Percentiles rank a stretch among this genome's conserved stretches.
These are phyloP conservation scores for Diutina rugosa DNA, from an alignment of 1,139 yeast genomes.

Conservation along the genomic window DNA sequence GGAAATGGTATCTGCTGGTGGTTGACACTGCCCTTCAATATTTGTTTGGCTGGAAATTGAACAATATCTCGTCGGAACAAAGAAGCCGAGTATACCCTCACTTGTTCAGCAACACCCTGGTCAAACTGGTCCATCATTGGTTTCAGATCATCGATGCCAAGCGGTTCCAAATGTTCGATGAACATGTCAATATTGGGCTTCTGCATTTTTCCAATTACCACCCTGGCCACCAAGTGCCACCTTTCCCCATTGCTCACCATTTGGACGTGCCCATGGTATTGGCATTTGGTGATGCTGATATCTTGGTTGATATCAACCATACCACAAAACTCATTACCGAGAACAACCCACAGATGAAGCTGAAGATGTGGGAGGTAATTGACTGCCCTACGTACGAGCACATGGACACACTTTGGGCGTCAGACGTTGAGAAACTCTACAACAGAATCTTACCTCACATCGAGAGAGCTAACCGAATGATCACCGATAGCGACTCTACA, in stretches of 20 bases:
- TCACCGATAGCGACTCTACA: neutral
- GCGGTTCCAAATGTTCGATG: conserved; percentile 37
- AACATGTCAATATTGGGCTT: conserved; percentile 15
- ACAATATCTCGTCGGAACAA: conserved; percentile 20
- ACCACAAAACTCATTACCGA: conserved; percentile 7
- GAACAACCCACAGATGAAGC: conserved; percentile 12
- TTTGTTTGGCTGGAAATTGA: conserved; percentile 30
- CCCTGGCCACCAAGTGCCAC: conserved; percentile 37
- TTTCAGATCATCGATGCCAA: conserved; percentile 29
- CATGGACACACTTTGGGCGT: conserved; percentile 25
- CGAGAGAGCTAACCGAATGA: neutral
- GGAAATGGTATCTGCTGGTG: conserved; percentile 22
- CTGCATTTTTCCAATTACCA: conserved; percentile 4
- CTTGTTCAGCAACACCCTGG: conserved; percentile 34
- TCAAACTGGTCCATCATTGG: conserved; percentile 35
- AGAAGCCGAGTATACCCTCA: conserved; percentile 31
- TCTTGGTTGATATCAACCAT: conserved; percentile 26
- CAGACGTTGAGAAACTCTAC: conserved; percentile 9
- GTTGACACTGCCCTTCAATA: conserved; percentile 21
- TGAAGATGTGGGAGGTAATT: conserved; percentile 10
- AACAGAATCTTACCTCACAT: neutral
- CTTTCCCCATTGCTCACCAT: conserved; percentile 29
- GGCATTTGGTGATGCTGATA: conserved; percentile 27
- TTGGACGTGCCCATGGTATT: conserved; percentile 29
- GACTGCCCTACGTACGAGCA: conserved; percentile 19